Evolutionary conservation across 2,329 filamentous ascomycete species (phyloP).

Genomic region (Canariomyces notabilis): DNA sequence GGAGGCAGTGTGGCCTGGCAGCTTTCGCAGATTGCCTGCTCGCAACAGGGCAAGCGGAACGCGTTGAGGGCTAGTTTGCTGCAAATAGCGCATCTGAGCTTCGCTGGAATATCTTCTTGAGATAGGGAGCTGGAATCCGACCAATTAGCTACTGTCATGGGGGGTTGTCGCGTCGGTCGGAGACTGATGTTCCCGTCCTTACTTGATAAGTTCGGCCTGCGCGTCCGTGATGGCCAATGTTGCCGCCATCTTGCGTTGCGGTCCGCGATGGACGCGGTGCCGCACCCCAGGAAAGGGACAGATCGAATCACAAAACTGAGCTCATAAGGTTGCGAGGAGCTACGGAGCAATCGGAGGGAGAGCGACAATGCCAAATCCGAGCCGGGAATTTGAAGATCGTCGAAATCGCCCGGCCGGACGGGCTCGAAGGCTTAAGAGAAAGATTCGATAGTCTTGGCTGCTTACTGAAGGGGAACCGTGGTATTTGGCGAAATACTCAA

Average conservation of each 20-base stretch:
- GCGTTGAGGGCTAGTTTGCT: conserved; percentile 87
- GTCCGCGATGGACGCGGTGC: conserved; percentile 9
- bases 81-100: conserved; percentile 90
- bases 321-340: conserved; percentile 10
- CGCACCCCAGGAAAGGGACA: conserved; percentile 4
- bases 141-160: too few species aligned
- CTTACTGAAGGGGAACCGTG: not conserved
- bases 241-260: conserved; percentile 23
- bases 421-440: too few species aligned
- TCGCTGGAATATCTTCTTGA: conserved; percentile 87
- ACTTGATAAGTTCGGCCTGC: conserved; percentile 57
- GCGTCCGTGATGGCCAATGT: conserved; percentile 39
- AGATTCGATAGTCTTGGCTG: too few species aligned
- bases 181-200: too few species aligned
- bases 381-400: not conserved
- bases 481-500: not conserved
- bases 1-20: conserved; percentile 74
- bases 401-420: not conserved
- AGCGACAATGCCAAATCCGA: too few species aligned
- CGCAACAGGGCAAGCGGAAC: conserved; percentile 88
- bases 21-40: conserved; percentile 85
- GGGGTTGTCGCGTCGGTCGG: too few species aligned
- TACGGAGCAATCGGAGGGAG: not conserved
- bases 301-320: not conserved
- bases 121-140: conserved; percentile 59